A percentile compares a stretch with the other conserved stretches of the same genome.
Conservation (phyloP, 164 flowering plant species). For the Cinnamomum micranthum region DNA sequence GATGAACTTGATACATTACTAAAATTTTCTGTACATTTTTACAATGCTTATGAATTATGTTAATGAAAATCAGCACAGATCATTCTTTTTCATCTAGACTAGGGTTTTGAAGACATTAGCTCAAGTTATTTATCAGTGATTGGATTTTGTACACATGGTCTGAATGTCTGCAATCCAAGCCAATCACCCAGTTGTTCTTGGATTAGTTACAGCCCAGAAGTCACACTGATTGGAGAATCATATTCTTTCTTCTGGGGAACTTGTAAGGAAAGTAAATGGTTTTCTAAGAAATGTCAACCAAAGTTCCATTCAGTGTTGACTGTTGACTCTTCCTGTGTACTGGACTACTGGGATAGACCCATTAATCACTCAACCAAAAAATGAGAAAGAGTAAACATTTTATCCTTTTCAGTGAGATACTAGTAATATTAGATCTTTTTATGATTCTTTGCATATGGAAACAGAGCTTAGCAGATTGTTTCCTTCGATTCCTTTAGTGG, state of each 20-base stretch:
- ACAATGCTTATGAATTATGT: no score
- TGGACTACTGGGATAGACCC: not conserved
- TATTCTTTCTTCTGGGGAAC: not conserved
- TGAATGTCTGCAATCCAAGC: not conserved
- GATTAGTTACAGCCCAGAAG: not conserved
- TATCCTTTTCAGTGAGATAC: no score
- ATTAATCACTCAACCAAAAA: no score
- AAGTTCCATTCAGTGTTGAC: not conserved
- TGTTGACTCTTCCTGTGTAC: not conserved
- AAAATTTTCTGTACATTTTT: no score
- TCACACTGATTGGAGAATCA: not conserved
- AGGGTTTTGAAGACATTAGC: no score
- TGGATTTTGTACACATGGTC: not conserved
- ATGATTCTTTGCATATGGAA: conserved; percentile 9
- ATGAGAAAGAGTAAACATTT: no score
- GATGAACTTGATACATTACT: no score
- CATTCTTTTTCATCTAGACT: no score
- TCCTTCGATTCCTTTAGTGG: conserved; percentile 88
- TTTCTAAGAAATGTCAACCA: not conserved
- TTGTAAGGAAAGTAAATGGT: not conserved
- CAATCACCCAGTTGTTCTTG: not conserved
- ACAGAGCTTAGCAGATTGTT: conserved; percentile 65
- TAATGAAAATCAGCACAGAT: no score
- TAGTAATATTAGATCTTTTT: not conserved
- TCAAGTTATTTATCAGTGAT: no score